phyloP scores from a whole-genome alignment of 1,284 basidiomycete genomes.

The Prillingera fragicola region DNA sequence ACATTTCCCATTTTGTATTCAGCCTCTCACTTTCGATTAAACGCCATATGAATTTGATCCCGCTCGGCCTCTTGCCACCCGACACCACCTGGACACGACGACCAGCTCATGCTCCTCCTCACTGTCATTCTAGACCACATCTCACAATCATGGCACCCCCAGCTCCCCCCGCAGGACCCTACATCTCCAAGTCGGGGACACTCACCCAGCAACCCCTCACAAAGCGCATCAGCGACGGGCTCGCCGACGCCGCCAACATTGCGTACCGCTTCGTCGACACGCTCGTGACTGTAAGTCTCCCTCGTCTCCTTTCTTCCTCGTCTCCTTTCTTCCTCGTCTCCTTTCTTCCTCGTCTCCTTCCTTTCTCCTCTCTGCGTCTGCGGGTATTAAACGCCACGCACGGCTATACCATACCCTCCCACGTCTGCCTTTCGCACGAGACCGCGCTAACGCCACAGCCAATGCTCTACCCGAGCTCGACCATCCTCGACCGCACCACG shows the following conservation, averaged over 20 bases:
- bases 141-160: no score
- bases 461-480: slow-evolving; percentile 23
- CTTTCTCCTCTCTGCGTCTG: background rate
- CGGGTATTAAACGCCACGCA: no score
- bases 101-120: no score
- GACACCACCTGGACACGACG: no score
- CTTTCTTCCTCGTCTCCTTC: background rate
- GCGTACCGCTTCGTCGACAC: slow-evolving; percentile 40
- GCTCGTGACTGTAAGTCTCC: slow-evolving; percentile 32
- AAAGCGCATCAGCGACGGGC: slow-evolving; percentile 15
- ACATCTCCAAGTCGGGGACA: slow-evolving; percentile 35
- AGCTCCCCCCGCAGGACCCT: no score
- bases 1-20: no score
- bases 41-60: no score
- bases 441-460: slow-evolving; percentile 19
- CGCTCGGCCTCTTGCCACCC: no score
- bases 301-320: no score
- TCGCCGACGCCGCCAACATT: slow-evolving; percentile 16
- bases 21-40: no score
- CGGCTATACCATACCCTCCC: background rate
- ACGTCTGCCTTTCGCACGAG: background rate
- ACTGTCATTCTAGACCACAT: no score
- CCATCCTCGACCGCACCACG: slow-evolving; percentile 16
- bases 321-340: no score
- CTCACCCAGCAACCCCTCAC: slow-evolving; percentile 28